Conservation (phyloP, 2,329 filamentous ascomycete species). For the Fusarium nodosum region DNA sequence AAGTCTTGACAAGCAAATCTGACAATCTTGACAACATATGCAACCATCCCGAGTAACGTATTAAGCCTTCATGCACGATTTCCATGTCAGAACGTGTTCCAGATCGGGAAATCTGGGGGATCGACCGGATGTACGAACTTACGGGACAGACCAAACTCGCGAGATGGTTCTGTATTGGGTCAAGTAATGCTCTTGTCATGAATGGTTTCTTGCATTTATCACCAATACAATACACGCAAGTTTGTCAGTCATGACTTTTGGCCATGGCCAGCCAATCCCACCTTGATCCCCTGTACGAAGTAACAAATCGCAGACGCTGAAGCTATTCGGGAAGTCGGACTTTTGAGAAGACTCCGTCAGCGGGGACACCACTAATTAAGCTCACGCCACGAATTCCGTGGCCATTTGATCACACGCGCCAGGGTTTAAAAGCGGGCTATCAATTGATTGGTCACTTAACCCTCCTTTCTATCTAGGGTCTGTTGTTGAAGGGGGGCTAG, state of each 20-base stretch:
- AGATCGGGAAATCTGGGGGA: slow-evolving; percentile 18
- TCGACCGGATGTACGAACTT: slow-evolving; percentile 33
- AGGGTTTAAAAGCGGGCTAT: slow-evolving; percentile 7
- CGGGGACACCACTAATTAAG: neutral
- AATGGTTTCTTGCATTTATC: neutral
- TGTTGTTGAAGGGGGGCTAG: neutral
- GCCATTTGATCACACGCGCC: neutral
- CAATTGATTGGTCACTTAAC: neutral
- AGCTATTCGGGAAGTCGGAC: slow-evolving; percentile 14
- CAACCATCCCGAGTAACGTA: neutral
- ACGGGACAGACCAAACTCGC: neutral
- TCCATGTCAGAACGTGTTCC: neutral
- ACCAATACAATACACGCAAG: neutral
- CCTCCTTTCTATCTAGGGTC: neutral
- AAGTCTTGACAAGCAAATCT: neutral
- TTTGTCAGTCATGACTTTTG: neutral
- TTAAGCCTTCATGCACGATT: neutral
- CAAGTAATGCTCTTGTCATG: neutral
- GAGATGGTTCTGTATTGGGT: slow-evolving; percentile 6
- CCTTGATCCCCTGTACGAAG: neutral
- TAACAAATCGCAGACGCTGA: slow-evolving; percentile 7
- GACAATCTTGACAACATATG: neutral
- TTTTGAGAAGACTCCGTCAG: neutral
- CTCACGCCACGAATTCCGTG: neutral
- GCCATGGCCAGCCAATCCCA: neutral